These are phyloP conservation scores for Sapria himalayana DNA, from an alignment of 345 rosid species.

Conservation along the genomic window DNA sequence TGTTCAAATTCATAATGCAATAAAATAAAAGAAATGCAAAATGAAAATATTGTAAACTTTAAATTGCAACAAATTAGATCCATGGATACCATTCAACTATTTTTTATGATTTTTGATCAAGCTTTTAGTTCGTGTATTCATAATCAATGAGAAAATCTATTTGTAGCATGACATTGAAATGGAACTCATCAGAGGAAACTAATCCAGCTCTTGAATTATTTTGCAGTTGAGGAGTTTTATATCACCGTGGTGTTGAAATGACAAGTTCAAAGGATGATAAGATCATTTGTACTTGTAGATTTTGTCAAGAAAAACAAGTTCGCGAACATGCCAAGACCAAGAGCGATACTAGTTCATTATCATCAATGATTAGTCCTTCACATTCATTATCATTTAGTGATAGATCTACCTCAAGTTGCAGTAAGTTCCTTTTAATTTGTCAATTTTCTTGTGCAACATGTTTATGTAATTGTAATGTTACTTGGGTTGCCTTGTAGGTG, in stretches of 20 bases:
- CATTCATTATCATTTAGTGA: slow-evolving; percentile 40
- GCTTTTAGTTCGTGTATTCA: no score
- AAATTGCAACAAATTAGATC: no score
- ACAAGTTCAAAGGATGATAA: slow-evolving; percentile 11
- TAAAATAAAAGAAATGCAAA: no score
- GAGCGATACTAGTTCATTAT: slow-evolving; percentile 10
- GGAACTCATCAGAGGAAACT: no score
- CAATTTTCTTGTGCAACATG: not conserved
- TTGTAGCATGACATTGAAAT: no score
- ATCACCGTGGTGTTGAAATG: slow-evolving; percentile 23
- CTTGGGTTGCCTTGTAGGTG: slow-evolving; percentile 26
- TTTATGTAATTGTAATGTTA: slow-evolving; percentile 6
- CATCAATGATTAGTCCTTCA: slow-evolving; percentile 37
- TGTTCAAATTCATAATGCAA: no score
- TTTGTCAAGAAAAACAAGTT: slow-evolving; percentile 30
- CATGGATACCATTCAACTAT: no score
- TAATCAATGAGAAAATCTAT: no score
- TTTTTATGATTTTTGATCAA: no score
- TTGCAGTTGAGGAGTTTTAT: no score
- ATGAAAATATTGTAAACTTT: no score
- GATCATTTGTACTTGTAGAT: slow-evolving; percentile 19
- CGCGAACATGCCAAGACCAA: slow-evolving; percentile 11
- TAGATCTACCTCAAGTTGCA: slow-evolving; percentile 43
- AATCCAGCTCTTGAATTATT: no score
- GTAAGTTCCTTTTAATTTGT: slow-evolving; percentile 14